A percentile compares a stretch with the other conserved stretches of the same genome.
Conservation (phyloP, 2,329 filamentous ascomycete species). For the Trichoderma sp. region DNA sequence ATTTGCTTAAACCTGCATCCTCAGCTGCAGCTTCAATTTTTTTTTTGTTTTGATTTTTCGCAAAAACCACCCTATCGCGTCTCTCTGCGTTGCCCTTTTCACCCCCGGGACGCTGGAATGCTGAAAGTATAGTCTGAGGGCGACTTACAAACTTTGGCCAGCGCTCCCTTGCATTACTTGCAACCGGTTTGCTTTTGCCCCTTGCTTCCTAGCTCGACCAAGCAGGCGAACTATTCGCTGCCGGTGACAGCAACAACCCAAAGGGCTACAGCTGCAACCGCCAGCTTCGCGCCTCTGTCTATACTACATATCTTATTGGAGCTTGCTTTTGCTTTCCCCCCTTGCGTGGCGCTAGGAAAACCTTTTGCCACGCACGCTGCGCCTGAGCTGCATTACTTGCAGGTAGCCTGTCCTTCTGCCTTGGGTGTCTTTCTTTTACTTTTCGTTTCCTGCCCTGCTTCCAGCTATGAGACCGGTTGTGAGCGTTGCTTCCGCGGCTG, state of each 20-base stretch:
- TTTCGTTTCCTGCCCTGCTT: neutral
- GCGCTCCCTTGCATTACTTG: slow-evolving; percentile 1
- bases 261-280: neutral
- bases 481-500: slow-evolving; percentile 13
- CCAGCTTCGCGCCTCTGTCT: neutral
- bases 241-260: neutral
- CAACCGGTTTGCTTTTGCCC: neutral
- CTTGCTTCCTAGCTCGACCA: neutral
- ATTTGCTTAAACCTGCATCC: slow-evolving; percentile 10
- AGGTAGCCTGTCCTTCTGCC: neutral
- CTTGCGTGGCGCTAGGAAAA: slow-evolving; percentile 11
- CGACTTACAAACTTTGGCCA: neutral
- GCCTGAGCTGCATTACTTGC: slow-evolving; percentile 8
- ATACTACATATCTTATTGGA: neutral
- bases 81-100: neutral
- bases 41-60: neutral
- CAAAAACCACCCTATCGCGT: neutral
- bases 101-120: neutral
- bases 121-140: neutral
- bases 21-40: neutral
- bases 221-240: neutral
- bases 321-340: neutral
- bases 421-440: neutral
- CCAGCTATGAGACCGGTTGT: slow-evolving; percentile 18
- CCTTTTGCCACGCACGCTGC: neutral